phyloP scores from a whole-genome alignment of 371 early-diverging fungal species.

The Synchytrium microbalum region DNA sequence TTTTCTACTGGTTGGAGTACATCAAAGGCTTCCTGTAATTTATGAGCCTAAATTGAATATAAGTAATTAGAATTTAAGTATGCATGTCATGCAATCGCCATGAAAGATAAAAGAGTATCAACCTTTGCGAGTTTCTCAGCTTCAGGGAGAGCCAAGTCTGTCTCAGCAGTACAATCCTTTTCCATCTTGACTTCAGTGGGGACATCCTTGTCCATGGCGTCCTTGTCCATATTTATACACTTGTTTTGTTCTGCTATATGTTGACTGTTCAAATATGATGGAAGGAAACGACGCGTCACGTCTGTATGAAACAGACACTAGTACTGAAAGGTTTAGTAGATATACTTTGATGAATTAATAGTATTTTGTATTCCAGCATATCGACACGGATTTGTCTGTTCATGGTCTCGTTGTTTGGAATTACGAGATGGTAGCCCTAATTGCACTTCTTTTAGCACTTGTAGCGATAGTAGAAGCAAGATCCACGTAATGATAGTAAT shows the following conservation, averaged over 20 bases:
- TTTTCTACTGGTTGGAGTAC: constrained; percentile 72
- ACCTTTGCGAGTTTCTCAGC: constrained; percentile 67
- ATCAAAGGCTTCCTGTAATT: constrained; percentile 75
- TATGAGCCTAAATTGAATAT: constrained; percentile 43
- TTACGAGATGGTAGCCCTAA: too few species aligned
- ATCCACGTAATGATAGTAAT: too few species aligned
- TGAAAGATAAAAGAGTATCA: too few species aligned
- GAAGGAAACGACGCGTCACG: too few species aligned
- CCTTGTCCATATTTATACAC: constrained; percentile 10
- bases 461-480: too few species aligned
- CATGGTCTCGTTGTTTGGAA: too few species aligned
- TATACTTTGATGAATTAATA: too few species aligned
- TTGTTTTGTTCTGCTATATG: not conserved
- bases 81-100: not conserved
- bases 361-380: too few species aligned
- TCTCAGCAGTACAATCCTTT: constrained; percentile 77
- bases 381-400: too few species aligned
- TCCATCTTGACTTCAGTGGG: constrained; percentile 64
- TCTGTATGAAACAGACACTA: too few species aligned
- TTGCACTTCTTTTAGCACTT: too few species aligned
- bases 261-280: not conserved
- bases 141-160: constrained; percentile 69
- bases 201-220: constrained; percentile 1
- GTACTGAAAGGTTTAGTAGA: too few species aligned
- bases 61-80: not conserved